Evolutionary conservation across 202 grass and related monocot genomes (phyloP).

Genomic region (Carex sylvatica): DNA sequence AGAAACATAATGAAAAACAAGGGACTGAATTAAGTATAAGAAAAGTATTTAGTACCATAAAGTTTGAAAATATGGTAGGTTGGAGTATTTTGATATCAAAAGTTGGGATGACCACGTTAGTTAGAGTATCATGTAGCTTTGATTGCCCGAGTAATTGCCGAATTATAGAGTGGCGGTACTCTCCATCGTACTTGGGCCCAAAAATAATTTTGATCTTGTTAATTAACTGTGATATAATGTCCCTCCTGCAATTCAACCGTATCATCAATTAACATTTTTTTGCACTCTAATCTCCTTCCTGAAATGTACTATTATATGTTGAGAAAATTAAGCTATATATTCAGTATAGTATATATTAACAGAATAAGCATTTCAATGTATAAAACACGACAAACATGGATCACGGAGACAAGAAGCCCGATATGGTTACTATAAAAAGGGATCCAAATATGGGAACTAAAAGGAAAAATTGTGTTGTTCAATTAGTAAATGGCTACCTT

Average conservation of each 20-base stretch:
- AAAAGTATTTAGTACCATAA: constrained; percentile 31
- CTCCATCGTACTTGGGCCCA: constrained; percentile 52
- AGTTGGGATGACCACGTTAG: constrained; percentile 60
- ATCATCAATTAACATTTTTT: too few relatives aligned
- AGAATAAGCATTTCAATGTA: not conserved
- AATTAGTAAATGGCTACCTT: not conserved
- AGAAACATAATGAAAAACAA: not conserved
- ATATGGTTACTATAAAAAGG: not conserved
- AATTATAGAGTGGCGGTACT: constrained; percentile 52
- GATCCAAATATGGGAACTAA: too few relatives aligned
- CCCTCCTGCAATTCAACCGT: too few relatives aligned
- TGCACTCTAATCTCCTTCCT: too few relatives aligned
- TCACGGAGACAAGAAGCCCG: not conserved
- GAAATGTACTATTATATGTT: too few relatives aligned
- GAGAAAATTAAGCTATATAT: not conserved
- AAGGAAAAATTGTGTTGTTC: not conserved
- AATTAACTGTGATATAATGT: too few relatives aligned
- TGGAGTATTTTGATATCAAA: constrained; percentile 56
- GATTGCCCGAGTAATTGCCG: constrained; percentile 28
- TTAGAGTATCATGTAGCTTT: constrained; percentile 37
- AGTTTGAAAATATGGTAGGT: constrained; percentile 62
- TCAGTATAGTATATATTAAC: not conserved
- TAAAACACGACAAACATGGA: not conserved
- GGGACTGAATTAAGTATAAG: too few relatives aligned
- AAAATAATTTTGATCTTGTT: constrained; percentile 33